Conservation (phyloP, 768 basidiomycete genomes). For the Paxillus rubicundulus region DNA sequence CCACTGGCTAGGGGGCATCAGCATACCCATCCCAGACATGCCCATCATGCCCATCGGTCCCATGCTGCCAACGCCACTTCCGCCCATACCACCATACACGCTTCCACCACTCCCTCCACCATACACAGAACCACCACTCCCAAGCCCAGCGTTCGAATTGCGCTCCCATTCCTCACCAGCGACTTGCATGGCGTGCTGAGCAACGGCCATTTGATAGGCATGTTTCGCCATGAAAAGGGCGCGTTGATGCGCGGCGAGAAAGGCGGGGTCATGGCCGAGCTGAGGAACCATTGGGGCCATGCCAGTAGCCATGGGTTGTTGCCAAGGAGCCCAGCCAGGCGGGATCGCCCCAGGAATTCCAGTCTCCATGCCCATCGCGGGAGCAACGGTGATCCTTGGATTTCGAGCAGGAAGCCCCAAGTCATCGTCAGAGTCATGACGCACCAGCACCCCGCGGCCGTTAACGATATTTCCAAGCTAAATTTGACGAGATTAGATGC, state of each 20-base stretch:
- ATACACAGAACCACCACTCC: slow-evolving; percentile 37
- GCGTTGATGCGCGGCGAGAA: slow-evolving; percentile 78
- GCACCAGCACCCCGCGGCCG: slow-evolving; percentile 62
- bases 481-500: slow-evolving; percentile 6
- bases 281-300: slow-evolving; percentile 39
- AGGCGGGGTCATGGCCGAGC: slow-evolving; percentile 50
- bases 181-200: slow-evolving; percentile 84
- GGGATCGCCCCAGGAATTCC: slow-evolving; percentile 28
- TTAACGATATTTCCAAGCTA: slow-evolving; percentile 89
- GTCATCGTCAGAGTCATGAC: slow-evolving; percentile 47
- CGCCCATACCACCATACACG: slow-evolving; percentile 43
- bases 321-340: slow-evolving; percentile 36
- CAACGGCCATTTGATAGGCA: slow-evolving; percentile 86
- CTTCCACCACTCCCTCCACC: slow-evolving; percentile 40
- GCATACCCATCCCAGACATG: slow-evolving; percentile 38
- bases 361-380: slow-evolving; percentile 29
- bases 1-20: slow-evolving; percentile 39
- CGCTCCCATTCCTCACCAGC: slow-evolving; percentile 94
- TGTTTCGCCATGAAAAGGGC: slow-evolving; percentile 87
- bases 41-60: slow-evolving; percentile 40
- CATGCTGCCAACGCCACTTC: slow-evolving; percentile 31
- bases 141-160: slow-evolving; percentile 53
- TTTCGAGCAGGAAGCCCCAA: slow-evolving; percentile 19
- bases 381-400: slow-evolving; percentile 38
- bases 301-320: slow-evolving; percentile 24